Evolutionary conservation across 179 eudicot species (phyloP).

Genomic region (Beta corolliflora): DNA sequence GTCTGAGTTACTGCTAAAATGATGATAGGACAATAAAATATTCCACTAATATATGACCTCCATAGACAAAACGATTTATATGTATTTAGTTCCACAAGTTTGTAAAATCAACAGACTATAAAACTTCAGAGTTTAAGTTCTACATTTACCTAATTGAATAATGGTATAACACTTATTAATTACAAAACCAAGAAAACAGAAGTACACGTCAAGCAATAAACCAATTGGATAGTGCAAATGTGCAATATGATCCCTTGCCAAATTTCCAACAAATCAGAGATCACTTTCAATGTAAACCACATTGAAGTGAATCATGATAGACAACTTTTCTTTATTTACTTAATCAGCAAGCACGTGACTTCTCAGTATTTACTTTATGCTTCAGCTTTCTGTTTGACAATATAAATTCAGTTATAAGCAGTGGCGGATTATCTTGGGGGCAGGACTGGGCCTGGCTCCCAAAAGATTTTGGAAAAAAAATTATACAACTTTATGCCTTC

Average conservation of each 20-base stretch:
- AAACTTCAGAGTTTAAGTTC: background rate
- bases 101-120: background rate
- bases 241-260: background rate
- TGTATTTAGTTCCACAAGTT: background rate
- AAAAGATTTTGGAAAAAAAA: too few species aligned
- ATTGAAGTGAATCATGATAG: background rate
- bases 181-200: background rate
- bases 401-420: too few species aligned
- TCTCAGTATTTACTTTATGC: background rate
- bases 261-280: background rate
- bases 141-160: background rate
- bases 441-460: too few species aligned
- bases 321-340: background rate
- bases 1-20: background rate
- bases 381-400: background rate
- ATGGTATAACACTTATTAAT: background rate
- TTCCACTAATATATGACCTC: background rate
- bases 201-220: background rate
- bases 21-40: slow-evolving; percentile 1
- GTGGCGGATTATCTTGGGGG: too few species aligned
- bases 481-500: too few species aligned
- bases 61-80: background rate
- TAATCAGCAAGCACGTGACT: background rate
- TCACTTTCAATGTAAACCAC: background rate
- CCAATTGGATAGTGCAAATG: background rate